Percentiles rank a stretch among this genome's conserved stretches.
phyloP scores from a whole-genome alignment of 2,329 filamentous ascomycete genomes.

The Metarhizium humberi region DNA sequence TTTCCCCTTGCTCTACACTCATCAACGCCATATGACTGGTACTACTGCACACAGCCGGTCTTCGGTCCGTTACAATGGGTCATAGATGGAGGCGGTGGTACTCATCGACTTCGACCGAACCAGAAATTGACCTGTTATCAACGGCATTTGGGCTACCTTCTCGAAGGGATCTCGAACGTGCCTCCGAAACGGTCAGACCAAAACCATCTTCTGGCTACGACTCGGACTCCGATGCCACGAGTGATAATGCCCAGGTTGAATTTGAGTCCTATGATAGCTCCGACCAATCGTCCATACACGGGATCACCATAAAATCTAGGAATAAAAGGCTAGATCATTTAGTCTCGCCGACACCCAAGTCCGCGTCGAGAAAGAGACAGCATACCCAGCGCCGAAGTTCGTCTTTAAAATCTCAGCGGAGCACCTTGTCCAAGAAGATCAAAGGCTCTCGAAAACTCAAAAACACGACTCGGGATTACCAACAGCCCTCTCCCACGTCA shows the following conservation, averaged over 20 bases:
- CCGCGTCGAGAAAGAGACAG: not conserved
- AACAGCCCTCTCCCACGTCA: not conserved
- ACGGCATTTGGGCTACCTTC: constrained; percentile 18
- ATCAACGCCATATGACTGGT: not conserved
- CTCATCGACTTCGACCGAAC: not conserved
- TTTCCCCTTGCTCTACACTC: not conserved
- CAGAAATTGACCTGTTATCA: constrained; percentile 17
- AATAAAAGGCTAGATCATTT: not conserved
- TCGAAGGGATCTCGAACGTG: constrained; percentile 6
- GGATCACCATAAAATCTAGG: not conserved
- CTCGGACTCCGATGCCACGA: constrained; percentile 1
- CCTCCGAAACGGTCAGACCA: constrained; percentile 1
- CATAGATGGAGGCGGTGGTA: constrained; percentile 3
- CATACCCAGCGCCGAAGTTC: not conserved
- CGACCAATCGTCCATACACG: not conserved
- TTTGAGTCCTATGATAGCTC: not conserved
- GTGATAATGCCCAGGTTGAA: not conserved
- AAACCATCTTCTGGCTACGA: not conserved
- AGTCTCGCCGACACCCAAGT: not conserved
- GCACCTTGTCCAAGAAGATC: not conserved
- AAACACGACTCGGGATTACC: not conserved
- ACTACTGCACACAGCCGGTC: not conserved
- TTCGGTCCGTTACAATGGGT: constrained; percentile 10
- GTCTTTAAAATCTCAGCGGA: not conserved
- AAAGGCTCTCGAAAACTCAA: not conserved